phyloP scores from a whole-genome alignment of 2,329 filamentous ascomycete species.

The Diaporthe helianthi region DNA sequence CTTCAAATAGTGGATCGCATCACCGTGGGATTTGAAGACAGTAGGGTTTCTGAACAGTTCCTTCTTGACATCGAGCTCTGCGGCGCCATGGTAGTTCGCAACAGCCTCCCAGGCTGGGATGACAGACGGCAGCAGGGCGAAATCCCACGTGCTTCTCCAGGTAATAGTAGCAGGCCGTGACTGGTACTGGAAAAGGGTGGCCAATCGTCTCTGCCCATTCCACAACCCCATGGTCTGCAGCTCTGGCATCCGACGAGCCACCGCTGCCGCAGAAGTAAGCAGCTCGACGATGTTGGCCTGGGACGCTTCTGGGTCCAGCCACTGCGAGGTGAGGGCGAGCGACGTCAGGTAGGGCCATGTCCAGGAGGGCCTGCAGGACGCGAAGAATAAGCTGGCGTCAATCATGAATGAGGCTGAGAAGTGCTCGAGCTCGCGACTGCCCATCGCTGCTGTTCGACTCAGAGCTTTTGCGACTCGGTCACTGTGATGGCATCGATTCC shows the following conservation, averaged over 20 bases:
- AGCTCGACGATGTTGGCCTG: constrained; percentile 36
- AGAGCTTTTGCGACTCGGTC: background rate
- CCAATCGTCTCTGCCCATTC: constrained; percentile 43
- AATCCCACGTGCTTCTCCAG: constrained; percentile 42
- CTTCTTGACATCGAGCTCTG: constrained; percentile 36
- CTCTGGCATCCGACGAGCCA: constrained; percentile 42
- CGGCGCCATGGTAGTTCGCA: constrained; percentile 36
- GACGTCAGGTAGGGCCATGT: constrained; percentile 43
- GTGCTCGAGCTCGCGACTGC: constrained; percentile 40
- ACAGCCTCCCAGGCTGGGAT: constrained; percentile 42
- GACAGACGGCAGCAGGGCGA: constrained; percentile 36
- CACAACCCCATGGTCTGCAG: constrained; percentile 46
- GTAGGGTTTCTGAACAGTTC: constrained; percentile 19
- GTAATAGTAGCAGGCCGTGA: constrained; percentile 37
- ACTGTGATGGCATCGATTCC: too few species aligned
- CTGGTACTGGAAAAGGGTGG: constrained; percentile 43
- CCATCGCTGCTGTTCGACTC: constrained; percentile 28
- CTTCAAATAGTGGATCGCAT: background rate
- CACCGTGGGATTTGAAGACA: background rate
- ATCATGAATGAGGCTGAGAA: constrained; percentile 42
- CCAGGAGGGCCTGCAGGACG: constrained; percentile 38
- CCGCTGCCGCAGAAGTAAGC: constrained; percentile 38
- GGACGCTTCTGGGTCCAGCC: constrained; percentile 38
- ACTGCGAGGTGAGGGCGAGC: constrained; percentile 42
- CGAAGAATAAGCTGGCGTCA: constrained; percentile 42